Evolutionary conservation across 108 stramenopile species (phyloP).

Genomic region (Tribonema minus): DNA sequence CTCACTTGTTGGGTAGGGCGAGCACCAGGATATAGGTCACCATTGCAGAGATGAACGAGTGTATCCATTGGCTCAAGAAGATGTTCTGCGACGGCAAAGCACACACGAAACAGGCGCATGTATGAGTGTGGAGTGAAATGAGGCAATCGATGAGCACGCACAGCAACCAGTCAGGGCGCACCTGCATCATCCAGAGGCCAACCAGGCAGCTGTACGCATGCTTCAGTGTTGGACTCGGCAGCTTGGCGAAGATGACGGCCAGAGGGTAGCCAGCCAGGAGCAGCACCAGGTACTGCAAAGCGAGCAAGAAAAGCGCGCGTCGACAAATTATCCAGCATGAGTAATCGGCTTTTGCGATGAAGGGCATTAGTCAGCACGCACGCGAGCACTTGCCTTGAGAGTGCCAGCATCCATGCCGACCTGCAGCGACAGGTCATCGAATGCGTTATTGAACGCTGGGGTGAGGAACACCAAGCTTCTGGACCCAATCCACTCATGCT

Average conservation of each 20-base stretch:
- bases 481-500: constrained; percentile 17
- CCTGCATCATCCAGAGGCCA: constrained; percentile 37
- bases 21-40: constrained; percentile 76
- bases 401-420: constrained; percentile 14
- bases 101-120: no score
- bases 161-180: no score
- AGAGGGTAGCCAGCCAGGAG: constrained; percentile 23
- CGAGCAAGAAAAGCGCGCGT: background rate
- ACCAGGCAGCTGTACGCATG: constrained; percentile 1
- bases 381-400: constrained; percentile 4
- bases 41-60: constrained; percentile 79
- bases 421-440: constrained; percentile 15
- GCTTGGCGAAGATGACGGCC: constrained; percentile 10
- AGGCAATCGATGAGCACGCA: no score
- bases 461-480: constrained; percentile 1
- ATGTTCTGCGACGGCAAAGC: no score
- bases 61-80: constrained; percentile 77
- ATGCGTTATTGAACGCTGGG: constrained; percentile 17
- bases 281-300: constrained; percentile 16
- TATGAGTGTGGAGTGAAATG: no score
- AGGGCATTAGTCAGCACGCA: background rate
- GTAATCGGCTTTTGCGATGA: background rate
- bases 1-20: constrained; percentile 24
- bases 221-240: constrained; percentile 11
- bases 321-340: background rate